Base-by-base conservation (phyloP, 352 stramenopile genomes). In the Aphanomyces cochlioides region DNA sequence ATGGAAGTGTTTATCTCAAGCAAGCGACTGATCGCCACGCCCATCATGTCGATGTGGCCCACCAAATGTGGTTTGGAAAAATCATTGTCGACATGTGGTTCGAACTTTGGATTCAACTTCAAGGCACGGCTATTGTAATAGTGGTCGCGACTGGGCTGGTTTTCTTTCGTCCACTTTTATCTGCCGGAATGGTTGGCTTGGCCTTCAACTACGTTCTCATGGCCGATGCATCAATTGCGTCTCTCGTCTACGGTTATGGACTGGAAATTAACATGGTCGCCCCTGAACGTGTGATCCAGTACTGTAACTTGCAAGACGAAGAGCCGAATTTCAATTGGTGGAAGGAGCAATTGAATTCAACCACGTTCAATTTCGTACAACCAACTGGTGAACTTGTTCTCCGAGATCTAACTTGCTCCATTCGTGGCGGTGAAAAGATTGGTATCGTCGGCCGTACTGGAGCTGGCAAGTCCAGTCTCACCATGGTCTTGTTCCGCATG, bases 251-350 rank as follows among this genome's bases (percentile, higher is more conserved):
- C 4, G 89, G 82, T 37, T 93, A 95, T 37, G 87, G 92, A 47
- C 95, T 90, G 1, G 91, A 97, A 74, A 87, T 91, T n/a, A 85
- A 96, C 45, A 95, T 97, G 85, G 92, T 97, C 19, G 84, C 85
- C 6, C 88, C 96, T 7, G 90, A 97, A 72, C 87, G 90, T 17
- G 80, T 97, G 39, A 81, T 89, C 34, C 88, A 96, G 73, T 97
- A 95, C 76, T 72, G 75, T 0, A 76, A 81, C 60, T 60, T 95
- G 13, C 59, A 79, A 3, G 61, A 74, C 6, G 86, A 92, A 72
- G 19, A 67, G 67, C 43, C 76, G 17, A 54, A 41, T 3, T 70
- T 93, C 38, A 85, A 1, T 82, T 96, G n/a, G 50, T 53, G 4
- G 87, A 90, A 39, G 50, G 28, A 6, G 7, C 37, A n/a, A 68